These are phyloP conservation scores for Setaria italica DNA, from an alignment of 202 grass and related monocot species.

Conservation along the genomic window DNA sequence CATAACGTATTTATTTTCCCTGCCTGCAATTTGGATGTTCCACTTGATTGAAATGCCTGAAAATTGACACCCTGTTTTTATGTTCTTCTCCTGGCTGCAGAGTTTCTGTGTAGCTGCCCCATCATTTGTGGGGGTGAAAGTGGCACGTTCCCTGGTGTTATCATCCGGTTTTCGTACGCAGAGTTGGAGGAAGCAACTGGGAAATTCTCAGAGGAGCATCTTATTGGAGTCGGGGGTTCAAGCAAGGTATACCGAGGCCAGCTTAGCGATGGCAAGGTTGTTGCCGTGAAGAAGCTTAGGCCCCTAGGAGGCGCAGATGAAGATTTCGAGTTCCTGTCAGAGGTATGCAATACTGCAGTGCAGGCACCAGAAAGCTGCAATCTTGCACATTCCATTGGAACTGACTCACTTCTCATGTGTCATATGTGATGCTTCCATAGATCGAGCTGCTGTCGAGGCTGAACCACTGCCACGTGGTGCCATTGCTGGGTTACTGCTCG, in stretches of 20 bases:
- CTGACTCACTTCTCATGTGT: not conserved
- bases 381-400: not conserved
- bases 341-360: constrained; percentile 51
- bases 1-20: not conserved
- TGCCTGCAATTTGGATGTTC: not conserved
- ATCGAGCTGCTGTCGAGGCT: constrained; percentile 92
- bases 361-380: not conserved
- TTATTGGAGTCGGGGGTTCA: constrained; percentile 77
- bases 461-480: constrained; percentile 96
- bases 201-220: constrained; percentile 70
- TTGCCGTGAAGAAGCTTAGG: constrained; percentile 92
- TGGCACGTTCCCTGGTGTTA: constrained; percentile 58
- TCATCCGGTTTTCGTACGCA: constrained; percentile 68
- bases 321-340: constrained; percentile 82
- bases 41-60: not conserved
- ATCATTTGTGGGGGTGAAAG: constrained; percentile 43
- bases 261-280: constrained; percentile 63
- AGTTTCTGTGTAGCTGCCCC: constrained; percentile 54
- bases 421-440: constrained; percentile 29
- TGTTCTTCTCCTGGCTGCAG: constrained; percentile 43
- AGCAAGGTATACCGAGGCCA: constrained; percentile 91
- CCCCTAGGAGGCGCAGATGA: constrained; percentile 65
- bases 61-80: not conserved
- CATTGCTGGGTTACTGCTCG: constrained; percentile 88
- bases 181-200: constrained; percentile 79